Conservation (phyloP, 768 basidiomycete species). For the Hygrophorus pudorinus region DNA sequence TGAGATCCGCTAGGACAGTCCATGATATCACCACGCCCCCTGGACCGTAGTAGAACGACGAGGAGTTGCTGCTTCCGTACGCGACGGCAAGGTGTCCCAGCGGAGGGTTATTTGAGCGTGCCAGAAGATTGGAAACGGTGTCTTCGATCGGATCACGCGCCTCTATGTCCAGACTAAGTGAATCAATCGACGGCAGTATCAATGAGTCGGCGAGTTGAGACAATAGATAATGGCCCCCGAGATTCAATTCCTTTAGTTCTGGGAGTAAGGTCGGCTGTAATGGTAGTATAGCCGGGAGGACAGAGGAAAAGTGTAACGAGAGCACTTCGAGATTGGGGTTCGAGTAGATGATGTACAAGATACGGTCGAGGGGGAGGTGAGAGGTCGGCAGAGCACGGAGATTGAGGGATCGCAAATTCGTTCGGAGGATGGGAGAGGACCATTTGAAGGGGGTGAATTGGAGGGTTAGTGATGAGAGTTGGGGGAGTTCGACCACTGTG, state of each 20-base stretch:
- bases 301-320: constrained; percentile 51
- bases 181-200: constrained; percentile 44
- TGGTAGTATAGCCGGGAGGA: constrained; percentile 55
- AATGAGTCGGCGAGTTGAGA: constrained; percentile 52
- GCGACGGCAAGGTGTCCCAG: constrained; percentile 53
- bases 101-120: constrained; percentile 48
- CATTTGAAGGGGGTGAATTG: constrained; percentile 71
- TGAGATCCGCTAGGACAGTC: constrained; percentile 54
- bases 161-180: constrained; percentile 61
- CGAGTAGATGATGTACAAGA: constrained; percentile 52
- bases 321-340: constrained; percentile 50
- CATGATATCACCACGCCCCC: constrained; percentile 54
- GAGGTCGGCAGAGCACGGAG: constrained; percentile 57
- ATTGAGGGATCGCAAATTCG: constrained; percentile 46
- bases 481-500: constrained; percentile 29
- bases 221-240: constrained; percentile 63
- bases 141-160: constrained; percentile 70
- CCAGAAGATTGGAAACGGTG: constrained; percentile 48
- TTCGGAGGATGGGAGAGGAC: constrained; percentile 63
- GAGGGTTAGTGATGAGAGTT: constrained; percentile 48
- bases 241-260: constrained; percentile 40
- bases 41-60: constrained; percentile 47
- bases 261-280: constrained; percentile 42
- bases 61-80: constrained; percentile 32
- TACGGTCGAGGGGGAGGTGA: constrained; percentile 56